Percentiles rank a stretch among this genome's conserved stretches.
Conservation (phyloP, 306 rosid genomes). For the Sechiopsis laciniata region DNA sequence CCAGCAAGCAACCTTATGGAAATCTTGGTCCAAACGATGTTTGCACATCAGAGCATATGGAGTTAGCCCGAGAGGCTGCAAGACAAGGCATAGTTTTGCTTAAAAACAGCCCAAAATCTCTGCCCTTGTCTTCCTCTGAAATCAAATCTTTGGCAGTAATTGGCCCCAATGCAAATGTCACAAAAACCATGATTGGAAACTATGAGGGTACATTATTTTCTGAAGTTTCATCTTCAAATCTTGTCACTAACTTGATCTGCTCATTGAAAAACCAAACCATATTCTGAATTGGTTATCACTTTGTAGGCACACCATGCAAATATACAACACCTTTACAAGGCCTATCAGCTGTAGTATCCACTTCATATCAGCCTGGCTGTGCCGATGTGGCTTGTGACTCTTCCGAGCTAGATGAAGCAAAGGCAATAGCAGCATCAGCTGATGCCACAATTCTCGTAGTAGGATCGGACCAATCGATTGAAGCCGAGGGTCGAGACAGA, state of each 20-base stretch:
- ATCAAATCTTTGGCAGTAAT: constrained; percentile 80
- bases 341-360: constrained; percentile 57
- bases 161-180: constrained; percentile 92
- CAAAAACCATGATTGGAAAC: constrained; percentile 82
- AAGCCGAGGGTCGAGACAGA: constrained; percentile 83
- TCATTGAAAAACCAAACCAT: not conserved
- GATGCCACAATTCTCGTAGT: constrained; percentile 82
- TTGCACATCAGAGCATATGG: constrained; percentile 63
- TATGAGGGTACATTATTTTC: constrained; percentile 54
- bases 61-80: constrained; percentile 81
- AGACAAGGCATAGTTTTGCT: constrained; percentile 96
- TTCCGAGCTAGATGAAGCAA: constrained; percentile 61
- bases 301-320: constrained; percentile 82
- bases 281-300: constrained; percentile 7
- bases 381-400: constrained; percentile 55
- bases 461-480: constrained; percentile 71
- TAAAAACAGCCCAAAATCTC: constrained; percentile 51
- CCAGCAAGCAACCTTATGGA: constrained; percentile 68
- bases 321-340: constrained; percentile 80
- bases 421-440: constrained; percentile 63
- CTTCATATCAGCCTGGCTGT: constrained; percentile 67
- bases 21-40: constrained; percentile 90
- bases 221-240: not conserved
- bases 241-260: not conserved
- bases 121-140: constrained; percentile 63